phyloP scores from a whole-genome alignment of 805 yeast species.

The Metschnikowia sp. region DNA sequence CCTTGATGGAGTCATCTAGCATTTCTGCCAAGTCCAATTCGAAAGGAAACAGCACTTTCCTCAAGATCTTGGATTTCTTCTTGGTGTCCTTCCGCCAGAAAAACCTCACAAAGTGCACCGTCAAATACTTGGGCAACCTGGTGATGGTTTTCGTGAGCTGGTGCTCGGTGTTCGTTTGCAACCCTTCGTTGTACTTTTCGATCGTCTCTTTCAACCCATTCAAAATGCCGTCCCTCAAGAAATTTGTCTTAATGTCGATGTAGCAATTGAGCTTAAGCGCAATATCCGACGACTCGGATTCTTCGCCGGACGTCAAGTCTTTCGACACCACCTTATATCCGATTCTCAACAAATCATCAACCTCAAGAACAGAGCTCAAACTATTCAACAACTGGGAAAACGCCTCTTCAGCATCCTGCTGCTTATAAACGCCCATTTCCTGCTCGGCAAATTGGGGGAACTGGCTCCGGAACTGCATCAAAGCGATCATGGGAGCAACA shows the following conservation, averaged over 20 bases:
- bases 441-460: constrained; percentile 91
- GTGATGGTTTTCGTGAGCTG: constrained; percentile 60
- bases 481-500: constrained; percentile 67
- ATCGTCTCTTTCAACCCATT: constrained; percentile 72
- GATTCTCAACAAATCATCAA: constrained; percentile 61
- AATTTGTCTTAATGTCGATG: constrained; percentile 80
- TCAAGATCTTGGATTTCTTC: constrained; percentile 87
- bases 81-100: constrained; percentile 93
- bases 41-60: constrained; percentile 93
- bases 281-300: constrained; percentile 37
- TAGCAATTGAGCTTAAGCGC: constrained; percentile 84
- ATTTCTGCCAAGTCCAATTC: constrained; percentile 85
- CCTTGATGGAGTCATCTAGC: constrained; percentile 72
- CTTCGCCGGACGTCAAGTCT: constrained; percentile 50
- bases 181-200: constrained; percentile 70
- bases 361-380: constrained; percentile 46
- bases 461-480: constrained; percentile 59
- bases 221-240: constrained; percentile 77
- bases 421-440: constrained; percentile 73
- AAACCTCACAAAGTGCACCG: constrained; percentile 90
- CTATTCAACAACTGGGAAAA: constrained; percentile 71
- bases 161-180: constrained; percentile 70
- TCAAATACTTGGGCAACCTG: constrained; percentile 80
- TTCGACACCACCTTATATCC: constrained; percentile 59
- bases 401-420: constrained; percentile 98